Conservation (phyloP, 140 eudicot species). For the Flaveria floridana region DNA sequence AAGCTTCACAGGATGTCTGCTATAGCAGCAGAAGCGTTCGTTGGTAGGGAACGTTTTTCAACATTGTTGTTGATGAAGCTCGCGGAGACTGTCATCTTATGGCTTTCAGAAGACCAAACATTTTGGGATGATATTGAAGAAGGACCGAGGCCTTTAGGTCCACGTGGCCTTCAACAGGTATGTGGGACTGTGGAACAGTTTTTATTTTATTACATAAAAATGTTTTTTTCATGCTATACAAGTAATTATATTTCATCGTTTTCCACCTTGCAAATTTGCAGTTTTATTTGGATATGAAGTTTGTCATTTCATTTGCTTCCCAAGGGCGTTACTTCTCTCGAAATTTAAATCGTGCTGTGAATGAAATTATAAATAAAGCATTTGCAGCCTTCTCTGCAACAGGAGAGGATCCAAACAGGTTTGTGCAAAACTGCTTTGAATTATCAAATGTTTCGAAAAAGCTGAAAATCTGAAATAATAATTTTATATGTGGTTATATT, state of each 20-base stretch:
- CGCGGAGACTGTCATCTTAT: slow-evolving; percentile 88
- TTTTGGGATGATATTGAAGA: slow-evolving; percentile 98
- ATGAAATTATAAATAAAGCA: slow-evolving; percentile 78
- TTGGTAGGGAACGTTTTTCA: slow-evolving; percentile 94
- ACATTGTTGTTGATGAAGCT: slow-evolving; percentile 88
- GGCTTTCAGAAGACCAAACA: slow-evolving; percentile 91
- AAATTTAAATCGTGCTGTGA: slow-evolving; percentile 74
- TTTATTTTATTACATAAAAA: neutral
- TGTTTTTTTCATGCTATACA: neutral
- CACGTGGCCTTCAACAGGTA: slow-evolving; percentile 96
- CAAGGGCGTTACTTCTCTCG: slow-evolving; percentile 97
- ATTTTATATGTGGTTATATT: neutral
- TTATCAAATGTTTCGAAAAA: neutral
- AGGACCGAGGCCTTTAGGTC: slow-evolving; percentile 88
- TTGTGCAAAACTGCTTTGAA: slow-evolving; percentile 10
- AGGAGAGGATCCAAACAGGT: slow-evolving; percentile 91
- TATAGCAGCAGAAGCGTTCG: slow-evolving; percentile 87
- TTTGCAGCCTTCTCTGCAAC: slow-evolving; percentile 77
- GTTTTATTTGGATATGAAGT: slow-evolving; percentile 97
- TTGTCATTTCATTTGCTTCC: slow-evolving; percentile 85
- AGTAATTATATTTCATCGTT: neutral
- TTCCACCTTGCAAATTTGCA: slow-evolving; percentile 38
- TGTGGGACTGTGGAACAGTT: neutral
- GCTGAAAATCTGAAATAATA: neutral
- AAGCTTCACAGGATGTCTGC: slow-evolving; percentile 88